These are phyloP conservation scores for Lasiodiplodia hormozganensis DNA, from an alignment of 2,329 filamentous ascomycete species.

Conservation along the genomic window DNA sequence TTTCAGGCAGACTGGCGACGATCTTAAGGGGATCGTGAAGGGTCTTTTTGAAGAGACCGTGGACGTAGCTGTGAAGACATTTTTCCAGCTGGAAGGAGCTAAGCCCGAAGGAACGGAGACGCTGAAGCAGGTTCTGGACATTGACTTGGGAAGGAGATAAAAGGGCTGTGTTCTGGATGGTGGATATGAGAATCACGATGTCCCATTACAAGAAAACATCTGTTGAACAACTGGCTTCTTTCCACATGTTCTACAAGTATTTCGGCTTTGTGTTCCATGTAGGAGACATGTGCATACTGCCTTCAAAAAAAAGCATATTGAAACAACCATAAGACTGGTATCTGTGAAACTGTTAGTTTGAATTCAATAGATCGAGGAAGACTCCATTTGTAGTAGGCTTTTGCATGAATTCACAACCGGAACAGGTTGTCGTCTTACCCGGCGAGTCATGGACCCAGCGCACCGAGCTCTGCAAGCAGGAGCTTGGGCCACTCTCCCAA, in stretches of 20 bases:
- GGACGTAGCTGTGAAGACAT: slow-evolving; percentile 68
- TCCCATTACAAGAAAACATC: not conserved
- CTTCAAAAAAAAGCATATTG: not conserved
- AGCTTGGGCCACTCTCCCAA: not conserved
- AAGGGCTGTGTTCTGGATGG: not conserved
- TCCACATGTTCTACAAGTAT: not conserved
- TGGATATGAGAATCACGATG: not conserved
- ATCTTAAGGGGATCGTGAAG: slow-evolving; percentile 73
- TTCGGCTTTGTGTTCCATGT: not conserved
- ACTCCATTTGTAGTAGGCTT: too few species aligned
- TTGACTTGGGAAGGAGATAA: slow-evolving; percentile 50
- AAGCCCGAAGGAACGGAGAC: slow-evolving; percentile 34
- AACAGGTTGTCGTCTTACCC: not conserved
- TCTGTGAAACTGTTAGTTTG: too few species aligned
- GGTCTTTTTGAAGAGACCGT: slow-evolving; percentile 81
- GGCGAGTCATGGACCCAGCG: not conserved
- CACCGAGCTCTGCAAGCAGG: not conserved
- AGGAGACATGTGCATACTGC: not conserved
- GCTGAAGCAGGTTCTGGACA: slow-evolving; percentile 53
- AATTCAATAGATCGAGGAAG: too few species aligned
- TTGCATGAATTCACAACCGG: not conserved
- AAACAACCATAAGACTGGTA: too few species aligned
- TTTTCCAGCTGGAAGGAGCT: slow-evolving; percentile 61
- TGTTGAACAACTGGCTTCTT: not conserved
- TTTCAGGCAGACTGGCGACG: slow-evolving; percentile 87